Percentiles rank a stretch among this genome's conserved stretches.
phyloP scores from a whole-genome alignment of 768 basidiomycete species.

The Tulasnella sp. region DNA sequence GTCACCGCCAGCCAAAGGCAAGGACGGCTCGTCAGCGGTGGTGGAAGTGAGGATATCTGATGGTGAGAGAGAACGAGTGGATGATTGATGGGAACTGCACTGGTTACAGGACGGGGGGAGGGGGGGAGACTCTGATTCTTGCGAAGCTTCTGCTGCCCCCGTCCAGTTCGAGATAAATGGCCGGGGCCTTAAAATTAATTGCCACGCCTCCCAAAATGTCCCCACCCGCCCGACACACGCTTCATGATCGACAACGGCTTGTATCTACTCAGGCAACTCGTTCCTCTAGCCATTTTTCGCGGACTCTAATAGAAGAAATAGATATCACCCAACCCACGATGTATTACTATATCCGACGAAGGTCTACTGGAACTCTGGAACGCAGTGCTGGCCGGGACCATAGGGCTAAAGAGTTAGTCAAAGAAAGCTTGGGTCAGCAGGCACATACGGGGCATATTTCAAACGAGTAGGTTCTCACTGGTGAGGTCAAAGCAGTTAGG shows the following conservation, averaged over 20 bases:
- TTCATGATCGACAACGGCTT: background rate
- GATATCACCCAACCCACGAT: constrained; percentile 4
- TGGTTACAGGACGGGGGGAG: background rate
- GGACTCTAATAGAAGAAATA: constrained; percentile 1
- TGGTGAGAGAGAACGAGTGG: background rate
- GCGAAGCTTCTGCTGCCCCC: background rate
- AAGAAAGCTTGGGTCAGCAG: background rate
- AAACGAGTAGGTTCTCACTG: constrained; percentile 46
- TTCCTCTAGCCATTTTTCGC: background rate
- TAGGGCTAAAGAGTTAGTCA: constrained; percentile 62
- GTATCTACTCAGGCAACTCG: background rate
- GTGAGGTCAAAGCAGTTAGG: constrained; percentile 71
- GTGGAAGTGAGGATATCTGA: background rate
- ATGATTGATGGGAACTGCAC: background rate
- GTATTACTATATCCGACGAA: background rate
- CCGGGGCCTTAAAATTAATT: background rate
- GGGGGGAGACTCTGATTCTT: background rate
- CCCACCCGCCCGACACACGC: background rate
- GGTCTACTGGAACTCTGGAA: constrained; percentile 70
- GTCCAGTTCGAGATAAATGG: constrained; percentile 9
- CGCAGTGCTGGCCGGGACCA: constrained; percentile 87
- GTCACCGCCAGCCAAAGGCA: background rate
- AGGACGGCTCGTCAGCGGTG: background rate
- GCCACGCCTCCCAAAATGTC: constrained; percentile 12
- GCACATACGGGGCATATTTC: no score